Evolutionary conservation across 495 filamentous ascomycete genomes (phyloP).

Genomic region (Trichocladium uniseriatum): DNA sequence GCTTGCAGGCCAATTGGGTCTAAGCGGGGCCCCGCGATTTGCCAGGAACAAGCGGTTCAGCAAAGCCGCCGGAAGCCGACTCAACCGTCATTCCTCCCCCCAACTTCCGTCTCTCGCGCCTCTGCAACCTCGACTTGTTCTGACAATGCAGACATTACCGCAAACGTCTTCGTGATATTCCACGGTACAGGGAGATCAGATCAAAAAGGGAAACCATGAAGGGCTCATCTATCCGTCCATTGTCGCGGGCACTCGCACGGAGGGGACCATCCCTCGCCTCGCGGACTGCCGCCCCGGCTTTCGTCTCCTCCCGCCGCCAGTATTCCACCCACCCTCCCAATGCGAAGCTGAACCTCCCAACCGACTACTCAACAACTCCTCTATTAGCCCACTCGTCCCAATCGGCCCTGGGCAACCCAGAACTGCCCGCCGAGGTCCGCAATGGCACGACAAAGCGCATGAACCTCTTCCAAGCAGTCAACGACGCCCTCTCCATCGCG

Average conservation of each 20-base stretch:
- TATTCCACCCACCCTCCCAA: constrained; percentile 46
- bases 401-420: constrained; percentile 56
- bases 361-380: constrained; percentile 77
- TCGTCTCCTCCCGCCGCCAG: not conserved
- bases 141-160: not conserved
- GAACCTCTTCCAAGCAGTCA: constrained; percentile 90
- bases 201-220: constrained; percentile 12
- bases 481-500: constrained; percentile 73
- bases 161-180: not conserved
- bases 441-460: constrained; percentile 66
- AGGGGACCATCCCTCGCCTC: not conserved
- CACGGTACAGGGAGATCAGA: not conserved
- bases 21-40: constrained; percentile 6
- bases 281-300: not conserved
- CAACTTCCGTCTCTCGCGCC: not conserved
- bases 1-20: constrained; percentile 1
- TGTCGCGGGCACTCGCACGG: constrained; percentile 12
- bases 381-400: constrained; percentile 70
- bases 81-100: constrained; percentile 8
- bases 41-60: constrained; percentile 3
- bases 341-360: constrained; percentile 67
- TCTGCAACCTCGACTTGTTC: not conserved
- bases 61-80: constrained; percentile 29
- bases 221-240: constrained; percentile 9
- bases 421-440: constrained; percentile 54